Evolutionary conservation across 345 rosid species (phyloP), one percentile per base, ranked within the genome.

Genomic region (Dipteronia sinensis): DNA sequence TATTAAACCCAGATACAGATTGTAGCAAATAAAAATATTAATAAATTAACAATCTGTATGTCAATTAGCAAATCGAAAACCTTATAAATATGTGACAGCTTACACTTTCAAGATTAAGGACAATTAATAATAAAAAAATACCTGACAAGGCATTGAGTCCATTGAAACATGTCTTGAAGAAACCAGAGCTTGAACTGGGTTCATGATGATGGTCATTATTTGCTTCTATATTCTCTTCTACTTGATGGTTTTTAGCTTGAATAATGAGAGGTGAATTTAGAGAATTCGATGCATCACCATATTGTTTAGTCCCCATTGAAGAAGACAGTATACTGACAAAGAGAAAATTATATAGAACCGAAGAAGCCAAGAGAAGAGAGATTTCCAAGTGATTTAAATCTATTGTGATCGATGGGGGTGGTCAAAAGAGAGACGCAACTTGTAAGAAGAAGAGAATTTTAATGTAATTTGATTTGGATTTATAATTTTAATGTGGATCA

Each of bases 71-170:
- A 42, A 42, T 42, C 46, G 11, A 42, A 42, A 42, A 42, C 46
- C 11, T 9, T 42, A 42, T 8, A 42, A 42, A 42, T 17, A 53
- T 12, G 59, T 13, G n/a, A 53, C n/a, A 53, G 59, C n/a, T 12
- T 34, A 17, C 59, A 53, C 6, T 13, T 12, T 17, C 20, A 16
- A 4, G 61, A 56, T 46, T 9, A 56, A 17, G 7, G n/a, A 53
- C 16, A n/a, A 58, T 16, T 8, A 58, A 58, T 16, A 58, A 12
- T 6, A 20, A 62, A 29, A 16, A 15, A 23, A n/a, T 47, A 90
- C 97, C 97, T 89, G 97, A 89, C 74, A 89, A 84, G 65, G 94
- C 90, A 82, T 89, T 89, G 63, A 88, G 81, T 81, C 92, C 90
- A 79, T 90, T 85, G 83, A 90, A 86, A 78, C 88, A 83, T 72